Evolutionary conservation across 2,329 filamentous ascomycete species (phyloP).

Genomic region (Beauveria pseudobassiana): DNA sequence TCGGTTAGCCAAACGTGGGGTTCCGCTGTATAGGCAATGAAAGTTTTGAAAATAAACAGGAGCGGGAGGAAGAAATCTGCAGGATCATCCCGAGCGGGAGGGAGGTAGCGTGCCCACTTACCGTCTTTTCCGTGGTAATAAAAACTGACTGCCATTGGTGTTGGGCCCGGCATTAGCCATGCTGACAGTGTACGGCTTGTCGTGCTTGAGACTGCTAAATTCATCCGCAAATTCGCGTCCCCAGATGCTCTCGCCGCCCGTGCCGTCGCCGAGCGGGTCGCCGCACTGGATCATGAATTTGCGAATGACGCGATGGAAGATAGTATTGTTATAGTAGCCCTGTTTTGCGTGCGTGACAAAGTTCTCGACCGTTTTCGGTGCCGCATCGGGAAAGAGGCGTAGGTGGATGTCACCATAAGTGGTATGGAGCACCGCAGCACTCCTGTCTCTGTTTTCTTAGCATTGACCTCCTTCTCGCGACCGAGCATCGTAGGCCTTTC

Average conservation of each 20-base stretch:
- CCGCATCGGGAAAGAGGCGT: slow-evolving; percentile 84
- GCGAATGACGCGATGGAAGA: slow-evolving; percentile 93
- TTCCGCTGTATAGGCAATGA: slow-evolving; percentile 4
- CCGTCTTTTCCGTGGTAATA: slow-evolving; percentile 93
- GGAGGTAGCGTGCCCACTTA: slow-evolving; percentile 34
- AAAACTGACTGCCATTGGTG: slow-evolving; percentile 98
- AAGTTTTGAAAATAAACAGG: neutral
- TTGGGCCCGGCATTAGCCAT: slow-evolving; percentile 97
- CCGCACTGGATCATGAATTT: slow-evolving; percentile 99
- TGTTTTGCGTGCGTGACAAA: slow-evolving; percentile 86
- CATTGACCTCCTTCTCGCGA: slow-evolving; percentile 43
- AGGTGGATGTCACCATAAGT: slow-evolving; percentile 91
- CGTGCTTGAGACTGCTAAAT: slow-evolving; percentile 83
- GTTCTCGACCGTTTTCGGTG: slow-evolving; percentile 93
- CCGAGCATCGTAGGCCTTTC: slow-evolving; percentile 72
- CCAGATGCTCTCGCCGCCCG: slow-evolving; percentile 85
- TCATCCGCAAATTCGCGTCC: slow-evolving; percentile 94
- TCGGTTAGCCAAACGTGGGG: slow-evolving; percentile 15
- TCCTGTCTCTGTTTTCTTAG: slow-evolving; percentile 62
- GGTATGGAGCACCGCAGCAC: slow-evolving; percentile 80
- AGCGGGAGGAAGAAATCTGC: slow-evolving; percentile 5
- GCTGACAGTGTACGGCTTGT: slow-evolving; percentile 91
- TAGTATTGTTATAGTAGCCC: slow-evolving; percentile 94
- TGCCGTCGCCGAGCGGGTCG: slow-evolving; percentile 85
- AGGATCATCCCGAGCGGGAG: slow-evolving; percentile 1